phyloP scores from a whole-genome alignment of 2,329 filamentous ascomycete genomes.

The Ophiostoma pallidulum region DNA sequence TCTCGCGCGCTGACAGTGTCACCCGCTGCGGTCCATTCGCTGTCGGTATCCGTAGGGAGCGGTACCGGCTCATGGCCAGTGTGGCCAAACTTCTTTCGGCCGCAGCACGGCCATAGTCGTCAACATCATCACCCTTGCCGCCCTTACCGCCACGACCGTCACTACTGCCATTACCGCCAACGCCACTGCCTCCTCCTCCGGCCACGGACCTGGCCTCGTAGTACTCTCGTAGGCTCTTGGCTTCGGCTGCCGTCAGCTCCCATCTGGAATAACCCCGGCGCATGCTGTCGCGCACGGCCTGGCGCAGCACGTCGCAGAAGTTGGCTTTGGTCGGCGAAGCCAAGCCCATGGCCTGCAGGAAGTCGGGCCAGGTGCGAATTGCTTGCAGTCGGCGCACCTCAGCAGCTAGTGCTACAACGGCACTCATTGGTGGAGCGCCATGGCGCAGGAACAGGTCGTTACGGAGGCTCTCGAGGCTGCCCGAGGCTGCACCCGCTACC shows the following conservation, averaged over 20 bases:
- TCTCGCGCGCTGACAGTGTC: neutral
- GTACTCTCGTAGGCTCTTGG: neutral
- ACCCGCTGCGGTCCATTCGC: neutral
- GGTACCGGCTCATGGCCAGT: too few species aligned
- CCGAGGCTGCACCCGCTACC: too few species aligned
- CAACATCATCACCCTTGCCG: too few species aligned
- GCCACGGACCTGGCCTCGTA: neutral
- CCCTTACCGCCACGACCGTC: neutral
- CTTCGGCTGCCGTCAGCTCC: neutral
- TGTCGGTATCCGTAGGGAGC: too few species aligned
- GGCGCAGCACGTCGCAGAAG: conserved; percentile 27
- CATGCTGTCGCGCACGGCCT: conserved; percentile 27
- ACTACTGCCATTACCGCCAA: neutral
- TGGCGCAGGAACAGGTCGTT: conserved; percentile 37
- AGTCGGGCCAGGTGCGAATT: conserved; percentile 32
- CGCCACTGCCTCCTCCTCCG: neutral
- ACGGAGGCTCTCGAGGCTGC: conserved; percentile 29
- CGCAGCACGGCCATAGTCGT: too few species aligned
- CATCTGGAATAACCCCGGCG: conserved; percentile 23
- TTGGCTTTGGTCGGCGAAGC: conserved; percentile 16
- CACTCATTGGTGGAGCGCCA: conserved; percentile 34
- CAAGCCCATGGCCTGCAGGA: conserved; percentile 35
- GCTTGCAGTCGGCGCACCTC: conserved; percentile 34
- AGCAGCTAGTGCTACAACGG: conserved; percentile 31
- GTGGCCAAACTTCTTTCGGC: too few species aligned